phyloP scores from a whole-genome alignment of 495 filamentous ascomycete genomes.

The Bryoglossum gracile region DNA sequence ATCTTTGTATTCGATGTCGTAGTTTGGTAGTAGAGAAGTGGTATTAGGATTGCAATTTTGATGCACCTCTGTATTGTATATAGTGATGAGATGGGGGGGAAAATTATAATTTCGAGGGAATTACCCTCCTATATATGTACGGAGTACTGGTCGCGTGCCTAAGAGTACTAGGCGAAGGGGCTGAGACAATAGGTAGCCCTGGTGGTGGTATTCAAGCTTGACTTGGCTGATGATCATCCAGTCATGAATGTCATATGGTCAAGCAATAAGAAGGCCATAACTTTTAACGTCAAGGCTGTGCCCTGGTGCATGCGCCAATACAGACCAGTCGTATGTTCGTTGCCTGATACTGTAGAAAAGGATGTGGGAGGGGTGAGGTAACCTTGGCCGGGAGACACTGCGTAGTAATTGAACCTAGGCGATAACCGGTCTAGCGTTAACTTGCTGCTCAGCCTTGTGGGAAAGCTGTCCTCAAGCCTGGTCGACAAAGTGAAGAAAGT shows the following conservation, averaged over 20 bases:
- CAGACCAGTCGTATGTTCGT: background rate
- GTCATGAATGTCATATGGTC: constrained; percentile 1
- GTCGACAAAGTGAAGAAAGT: background rate
- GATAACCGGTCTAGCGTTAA: too few relatives aligned
- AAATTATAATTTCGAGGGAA: background rate
- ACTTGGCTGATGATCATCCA: background rate
- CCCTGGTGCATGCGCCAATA: background rate
- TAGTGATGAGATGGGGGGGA: background rate
- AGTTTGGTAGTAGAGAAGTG: too few relatives aligned
- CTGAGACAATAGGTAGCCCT: constrained; percentile 4
- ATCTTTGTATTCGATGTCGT: too few relatives aligned
- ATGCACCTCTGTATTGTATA: background rate
- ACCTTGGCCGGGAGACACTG: background rate
- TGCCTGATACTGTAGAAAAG: background rate
- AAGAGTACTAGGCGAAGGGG: background rate
- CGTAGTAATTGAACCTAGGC: background rate
- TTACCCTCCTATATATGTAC: background rate
- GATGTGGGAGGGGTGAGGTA: background rate
- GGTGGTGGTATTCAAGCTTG: background rate
- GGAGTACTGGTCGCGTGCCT: background rate
- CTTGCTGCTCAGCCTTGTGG: constrained; percentile 4
- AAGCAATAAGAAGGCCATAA: background rate
- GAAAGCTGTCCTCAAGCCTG: constrained; percentile 11
- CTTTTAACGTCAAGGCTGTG: background rate
- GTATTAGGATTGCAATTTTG: background rate